A percentile compares a stretch with the other conserved stretches of the same genome.
Evolutionary conservation across 2,329 filamentous ascomycete genomes (phyloP).

Genomic region (Aspergillus hortae): DNA sequence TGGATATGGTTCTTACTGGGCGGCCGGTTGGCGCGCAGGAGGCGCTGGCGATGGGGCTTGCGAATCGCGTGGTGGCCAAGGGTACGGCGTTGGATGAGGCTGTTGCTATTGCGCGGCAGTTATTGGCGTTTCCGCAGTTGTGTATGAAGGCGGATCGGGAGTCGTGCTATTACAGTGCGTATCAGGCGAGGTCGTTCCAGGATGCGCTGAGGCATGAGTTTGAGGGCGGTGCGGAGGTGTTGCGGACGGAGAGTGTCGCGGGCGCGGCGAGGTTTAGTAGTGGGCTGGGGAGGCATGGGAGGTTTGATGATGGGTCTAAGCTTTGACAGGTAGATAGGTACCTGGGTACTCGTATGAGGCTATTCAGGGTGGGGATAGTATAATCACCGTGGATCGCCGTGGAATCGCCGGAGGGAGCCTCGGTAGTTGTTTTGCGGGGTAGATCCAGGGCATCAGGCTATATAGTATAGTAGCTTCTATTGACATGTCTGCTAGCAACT

Average conservation of each 20-base stretch:
- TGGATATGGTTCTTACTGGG: constrained; percentile 58
- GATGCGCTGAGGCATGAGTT: constrained; percentile 52
- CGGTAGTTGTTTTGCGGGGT: not conserved
- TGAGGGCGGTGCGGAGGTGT: constrained; percentile 40
- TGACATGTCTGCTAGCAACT: no score
- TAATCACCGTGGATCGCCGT: not conserved
- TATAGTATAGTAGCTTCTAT: no score
- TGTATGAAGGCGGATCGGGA: constrained; percentile 52
- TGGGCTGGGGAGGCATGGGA: constrained; percentile 40
- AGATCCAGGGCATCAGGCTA: not conserved
- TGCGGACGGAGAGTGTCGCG: constrained; percentile 43
- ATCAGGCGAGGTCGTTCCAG: constrained; percentile 46
- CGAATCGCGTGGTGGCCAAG: constrained; percentile 51
- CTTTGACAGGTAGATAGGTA: not conserved
- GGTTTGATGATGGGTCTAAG: constrained; percentile 45
- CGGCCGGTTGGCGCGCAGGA: constrained; percentile 48
- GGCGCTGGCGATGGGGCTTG: constrained; percentile 51
- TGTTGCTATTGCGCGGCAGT: constrained; percentile 43
- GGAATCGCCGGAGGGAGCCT: not conserved
- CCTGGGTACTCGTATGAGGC: no score
- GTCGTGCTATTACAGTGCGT: constrained; percentile 50
- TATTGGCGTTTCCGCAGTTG: constrained; percentile 50
- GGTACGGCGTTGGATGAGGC: constrained; percentile 51
- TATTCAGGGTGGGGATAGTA: not conserved
- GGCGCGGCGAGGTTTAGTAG: constrained; percentile 41